These are phyloP conservation scores for Sechiopsis laciniata DNA, from an alignment of 306 rosid species.

Conservation along the genomic window DNA sequence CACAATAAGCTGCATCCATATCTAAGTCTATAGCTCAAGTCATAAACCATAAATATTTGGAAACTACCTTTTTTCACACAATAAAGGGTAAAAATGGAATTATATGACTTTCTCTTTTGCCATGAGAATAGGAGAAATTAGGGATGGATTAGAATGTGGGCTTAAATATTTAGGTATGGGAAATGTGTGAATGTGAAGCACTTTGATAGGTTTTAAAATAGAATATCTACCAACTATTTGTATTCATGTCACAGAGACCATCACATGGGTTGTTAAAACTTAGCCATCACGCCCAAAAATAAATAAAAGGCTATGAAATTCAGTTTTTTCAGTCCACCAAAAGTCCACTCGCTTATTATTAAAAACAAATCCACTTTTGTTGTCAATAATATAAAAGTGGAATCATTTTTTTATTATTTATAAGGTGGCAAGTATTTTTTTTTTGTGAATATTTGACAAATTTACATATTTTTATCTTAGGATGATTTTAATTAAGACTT, in stretches of 20 bases:
- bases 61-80: too few relatives aligned
- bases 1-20: too few relatives aligned
- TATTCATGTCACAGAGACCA: not conserved
- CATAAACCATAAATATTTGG: too few relatives aligned
- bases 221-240: slow-evolving; percentile 16
- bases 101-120: not conserved
- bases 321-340: not conserved
- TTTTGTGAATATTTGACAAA: not conserved
- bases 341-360: not conserved
- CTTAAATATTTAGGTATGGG: too few relatives aligned
- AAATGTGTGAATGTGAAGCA: not conserved
- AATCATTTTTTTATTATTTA: too few relatives aligned
- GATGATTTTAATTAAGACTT: too few relatives aligned
- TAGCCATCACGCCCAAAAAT: not conserved
- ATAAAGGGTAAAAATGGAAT: not conserved
- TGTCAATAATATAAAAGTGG: too few relatives aligned
- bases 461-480: not conserved
- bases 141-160: slow-evolving; percentile 11
- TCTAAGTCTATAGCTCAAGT: not conserved
- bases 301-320: not conserved
- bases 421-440: too few relatives aligned
- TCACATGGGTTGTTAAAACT: slow-evolving; percentile 17
- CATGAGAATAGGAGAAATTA: not conserved
- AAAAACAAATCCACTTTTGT: too few relatives aligned
- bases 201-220: not conserved